phyloP scores from a whole-genome alignment of 1,284 basidiomycete genomes.

The Cyathus pygmaeus region DNA sequence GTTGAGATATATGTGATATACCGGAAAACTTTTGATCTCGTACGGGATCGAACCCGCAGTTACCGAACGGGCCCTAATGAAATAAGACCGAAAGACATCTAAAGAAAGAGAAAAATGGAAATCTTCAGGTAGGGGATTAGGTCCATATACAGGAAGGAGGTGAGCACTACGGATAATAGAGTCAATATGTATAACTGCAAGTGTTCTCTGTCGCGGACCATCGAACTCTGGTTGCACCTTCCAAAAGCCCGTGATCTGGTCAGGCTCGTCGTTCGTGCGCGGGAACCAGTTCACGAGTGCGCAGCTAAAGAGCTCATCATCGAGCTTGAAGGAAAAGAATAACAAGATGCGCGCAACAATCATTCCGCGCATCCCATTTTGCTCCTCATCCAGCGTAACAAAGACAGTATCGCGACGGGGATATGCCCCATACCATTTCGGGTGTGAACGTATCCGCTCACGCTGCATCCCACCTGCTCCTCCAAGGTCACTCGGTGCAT shows the following conservation, averaged over 20 bases:
- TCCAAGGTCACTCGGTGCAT: constrained; percentile 38
- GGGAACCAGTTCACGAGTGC: constrained; percentile 19
- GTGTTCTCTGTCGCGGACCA: background rate
- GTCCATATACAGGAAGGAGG: constrained; percentile 37
- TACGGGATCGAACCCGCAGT: too few relatives aligned
- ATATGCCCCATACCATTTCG: constrained; percentile 16
- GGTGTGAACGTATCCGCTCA: constrained; percentile 26
- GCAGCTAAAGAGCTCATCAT: constrained; percentile 1
- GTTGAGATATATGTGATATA: too few relatives aligned
- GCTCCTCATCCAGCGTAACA: constrained; percentile 13
- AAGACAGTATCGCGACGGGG: constrained; percentile 21
- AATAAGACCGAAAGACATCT: too few relatives aligned
- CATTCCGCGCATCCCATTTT: constrained; percentile 12
- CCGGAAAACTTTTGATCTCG: too few relatives aligned
- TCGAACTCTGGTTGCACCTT: constrained; percentile 17
- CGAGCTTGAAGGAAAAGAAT: constrained; percentile 12
- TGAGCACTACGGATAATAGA: constrained; percentile 29
- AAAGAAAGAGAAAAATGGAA: constrained; percentile 29
- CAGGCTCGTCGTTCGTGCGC: constrained; percentile 14
- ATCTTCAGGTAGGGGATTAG: constrained; percentile 25
- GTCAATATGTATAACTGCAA: constrained; percentile 10
- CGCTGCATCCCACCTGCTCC: constrained; percentile 32
- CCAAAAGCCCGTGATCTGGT: constrained; percentile 30
- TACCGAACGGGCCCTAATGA: too few relatives aligned
- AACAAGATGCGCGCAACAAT: constrained; percentile 9